Percentiles rank a stretch among this genome's conserved stretches.
These are phyloP conservation scores for Wallemia mellicola DNA, from an alignment of 1,284 basidiomycete species.

Conservation along the genomic window DNA sequence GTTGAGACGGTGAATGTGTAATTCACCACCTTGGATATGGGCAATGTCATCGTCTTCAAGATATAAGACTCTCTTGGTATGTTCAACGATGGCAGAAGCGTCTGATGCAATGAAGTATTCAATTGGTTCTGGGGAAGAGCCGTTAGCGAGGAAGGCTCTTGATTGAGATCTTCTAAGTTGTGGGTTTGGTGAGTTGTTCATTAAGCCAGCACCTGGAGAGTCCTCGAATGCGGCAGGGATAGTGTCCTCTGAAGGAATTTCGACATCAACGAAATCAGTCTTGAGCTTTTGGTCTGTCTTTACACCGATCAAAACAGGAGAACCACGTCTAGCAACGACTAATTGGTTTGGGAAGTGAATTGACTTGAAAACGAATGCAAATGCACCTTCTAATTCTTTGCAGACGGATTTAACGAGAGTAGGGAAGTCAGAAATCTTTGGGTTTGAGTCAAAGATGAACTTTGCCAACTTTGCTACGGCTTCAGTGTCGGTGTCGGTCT, in stretches of 20 bases:
- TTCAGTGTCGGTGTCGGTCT: constrained; percentile 94
- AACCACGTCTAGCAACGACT: constrained; percentile 84
- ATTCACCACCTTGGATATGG: constrained; percentile 82
- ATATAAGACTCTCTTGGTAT: constrained; percentile 96
- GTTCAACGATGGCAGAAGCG: constrained; percentile 82
- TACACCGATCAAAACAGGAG: constrained; percentile 86
- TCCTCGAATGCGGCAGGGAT: neutral
- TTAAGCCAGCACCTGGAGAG: constrained; percentile 20
- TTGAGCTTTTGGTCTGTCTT: constrained; percentile 99
- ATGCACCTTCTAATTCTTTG: constrained; percentile 96
- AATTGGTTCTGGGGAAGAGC: constrained; percentile 63
- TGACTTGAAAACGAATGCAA: constrained; percentile 99
- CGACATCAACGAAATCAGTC: constrained; percentile 98
- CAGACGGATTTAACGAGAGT: constrained; percentile 79
- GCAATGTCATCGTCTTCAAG: constrained; percentile 98
- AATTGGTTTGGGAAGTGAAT: constrained; percentile 85
- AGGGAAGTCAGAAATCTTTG: constrained; percentile 68
- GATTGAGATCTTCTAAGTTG: constrained; percentile 86
- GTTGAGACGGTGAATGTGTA: constrained; percentile 94
- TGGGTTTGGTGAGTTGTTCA: constrained; percentile 41
- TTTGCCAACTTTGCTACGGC: constrained; percentile 85
- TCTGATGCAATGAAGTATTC: constrained; percentile 99
- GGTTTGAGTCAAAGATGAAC: constrained; percentile 81
- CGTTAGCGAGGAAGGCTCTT: constrained; percentile 91
- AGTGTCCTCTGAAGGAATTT: constrained; percentile 26